phyloP scores from a whole-genome alignment of 2,329 filamentous ascomycete species.

The Fusarium udum region DNA sequence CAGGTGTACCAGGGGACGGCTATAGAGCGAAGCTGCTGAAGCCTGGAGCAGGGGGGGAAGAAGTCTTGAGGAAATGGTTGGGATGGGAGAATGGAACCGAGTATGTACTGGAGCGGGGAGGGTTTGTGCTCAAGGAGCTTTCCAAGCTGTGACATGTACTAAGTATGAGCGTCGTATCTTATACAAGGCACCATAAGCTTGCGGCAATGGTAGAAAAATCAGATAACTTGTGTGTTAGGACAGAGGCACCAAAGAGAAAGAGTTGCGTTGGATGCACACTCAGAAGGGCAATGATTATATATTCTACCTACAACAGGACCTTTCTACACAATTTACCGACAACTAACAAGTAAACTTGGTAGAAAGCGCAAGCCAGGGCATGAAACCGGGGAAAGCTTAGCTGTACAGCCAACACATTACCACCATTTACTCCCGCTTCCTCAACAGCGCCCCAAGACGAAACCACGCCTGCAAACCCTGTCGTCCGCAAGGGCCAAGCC shows the following conservation, averaged over 20 bases:
- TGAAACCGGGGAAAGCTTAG: constrained; percentile 22
- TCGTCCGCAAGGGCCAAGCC: constrained; percentile 11
- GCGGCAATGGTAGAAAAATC: not conserved
- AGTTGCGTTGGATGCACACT: not conserved
- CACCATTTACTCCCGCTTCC: constrained; percentile 27
- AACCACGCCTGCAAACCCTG: constrained; percentile 1
- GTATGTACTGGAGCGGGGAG: constrained; percentile 72
- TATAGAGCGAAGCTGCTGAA: constrained; percentile 69
- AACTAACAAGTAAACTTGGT: constrained; percentile 3
- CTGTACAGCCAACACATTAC: constrained; percentile 8
- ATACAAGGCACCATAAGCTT: not conserved
- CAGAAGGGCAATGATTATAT: constrained; percentile 35
- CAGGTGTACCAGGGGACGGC: constrained; percentile 71
- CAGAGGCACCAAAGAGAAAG: not conserved
- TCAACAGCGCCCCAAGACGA: constrained; percentile 13
- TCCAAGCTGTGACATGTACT: constrained; percentile 46
- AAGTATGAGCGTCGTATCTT: not conserved
- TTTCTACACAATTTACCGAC: constrained; percentile 21
- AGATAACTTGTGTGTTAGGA: not conserved
- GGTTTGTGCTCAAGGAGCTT: constrained; percentile 59
- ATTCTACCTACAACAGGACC: constrained; percentile 42
- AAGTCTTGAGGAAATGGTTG: constrained; percentile 74
- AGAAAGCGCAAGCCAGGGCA: constrained; percentile 18
- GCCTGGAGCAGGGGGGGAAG: constrained; percentile 78
- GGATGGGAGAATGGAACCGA: constrained; percentile 79